Evolutionary conservation across 1,139 yeast species (phyloP), one percentile per base, ranked within the genome.

Genomic region (Protomyces gravidus): DNA sequence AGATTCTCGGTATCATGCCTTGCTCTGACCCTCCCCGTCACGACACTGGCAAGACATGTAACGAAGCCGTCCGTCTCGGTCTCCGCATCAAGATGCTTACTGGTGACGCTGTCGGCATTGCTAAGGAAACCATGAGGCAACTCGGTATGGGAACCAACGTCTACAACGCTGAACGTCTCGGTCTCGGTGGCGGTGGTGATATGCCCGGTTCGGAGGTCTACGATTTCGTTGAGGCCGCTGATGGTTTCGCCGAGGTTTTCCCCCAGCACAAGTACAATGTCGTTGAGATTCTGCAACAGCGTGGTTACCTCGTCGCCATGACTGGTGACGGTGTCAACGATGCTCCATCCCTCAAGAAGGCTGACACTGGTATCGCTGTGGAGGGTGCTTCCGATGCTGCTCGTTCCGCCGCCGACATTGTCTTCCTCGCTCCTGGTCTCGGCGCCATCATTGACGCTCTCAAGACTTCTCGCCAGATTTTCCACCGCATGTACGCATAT

Each of bases 371-470:
- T 79, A 84, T 83, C 76, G 88, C 88, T 68, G 88, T 83, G 71
- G 88, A 83, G 76, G 88, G 88, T 78, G 86, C 88, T 64, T 81
- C 88, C 67, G 88, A 83, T 76, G 88, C 88, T 71, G 88, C 88
- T 67, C 81, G 86, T 73, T 83, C 88, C 65, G 88, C 88, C 74
- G 86, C 88, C 65, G 88, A 83, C 75, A 83, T 83, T 74, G 88
- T 83, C 69, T 84, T 83, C 83, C 78, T 83, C 70, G 88, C 88
- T 66, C 88, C 88, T 64, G 88, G 88, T 81, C 80, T 83, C 71
- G 82, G 87, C 73, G 86, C 88, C 67, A 83, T 83, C 69, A 83
- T 83, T 73, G 88, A 83, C 76, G 86, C 88, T 65, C 77, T 83
- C 70, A 83, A 83, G 81, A 83, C 86, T 65, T 83, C 88, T 65